Percentiles rank a stretch among this genome's conserved stretches.
These are phyloP conservation scores for Candida insectalens DNA, from an alignment of 805 yeast genomes.

Conservation along the genomic window DNA sequence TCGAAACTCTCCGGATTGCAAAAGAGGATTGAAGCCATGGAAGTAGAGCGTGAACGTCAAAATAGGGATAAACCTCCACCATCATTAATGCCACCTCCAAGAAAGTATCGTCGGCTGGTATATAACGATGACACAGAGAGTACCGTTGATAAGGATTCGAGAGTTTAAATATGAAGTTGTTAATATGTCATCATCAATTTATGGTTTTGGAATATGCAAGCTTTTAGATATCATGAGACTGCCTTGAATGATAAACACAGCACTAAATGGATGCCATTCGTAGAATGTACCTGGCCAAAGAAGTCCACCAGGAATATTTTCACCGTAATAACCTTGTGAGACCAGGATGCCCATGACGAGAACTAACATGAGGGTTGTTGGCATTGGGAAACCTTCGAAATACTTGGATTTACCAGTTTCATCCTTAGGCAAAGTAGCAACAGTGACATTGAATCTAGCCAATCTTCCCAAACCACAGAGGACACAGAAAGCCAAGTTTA, in stretches of 20 bases:
- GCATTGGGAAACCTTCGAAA: constrained; percentile 96
- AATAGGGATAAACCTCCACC: neutral
- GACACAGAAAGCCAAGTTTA: constrained; percentile 73
- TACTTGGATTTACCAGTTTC: constrained; percentile 75
- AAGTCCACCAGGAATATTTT: constrained; percentile 56
- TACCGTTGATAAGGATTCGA: too few relatives aligned
- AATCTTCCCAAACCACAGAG: constrained; percentile 88
- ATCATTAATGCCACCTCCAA: too few relatives aligned
- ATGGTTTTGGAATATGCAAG: constrained; percentile 80
- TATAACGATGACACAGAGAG: too few relatives aligned
- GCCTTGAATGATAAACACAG: constrained; percentile 68
- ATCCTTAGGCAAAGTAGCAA: constrained; percentile 88
- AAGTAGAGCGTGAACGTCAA: neutral
- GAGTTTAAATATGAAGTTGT: too few relatives aligned
- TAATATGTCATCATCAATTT: too few relatives aligned
- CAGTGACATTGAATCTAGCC: constrained; percentile 93
- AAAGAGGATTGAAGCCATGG: constrained; percentile 11
- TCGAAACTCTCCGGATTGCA: constrained; percentile 17
- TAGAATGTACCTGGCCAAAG: constrained; percentile 41
- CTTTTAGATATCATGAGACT: constrained; percentile 88
- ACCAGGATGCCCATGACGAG: constrained; percentile 62
- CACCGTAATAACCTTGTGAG: constrained; percentile 28
- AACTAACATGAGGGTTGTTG: constrained; percentile 74
- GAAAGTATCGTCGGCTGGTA: too few relatives aligned
- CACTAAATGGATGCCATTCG: constrained; percentile 68